Base-by-base conservation (phyloP, 306 rosid genomes). In the Quercus gilva region DNA sequence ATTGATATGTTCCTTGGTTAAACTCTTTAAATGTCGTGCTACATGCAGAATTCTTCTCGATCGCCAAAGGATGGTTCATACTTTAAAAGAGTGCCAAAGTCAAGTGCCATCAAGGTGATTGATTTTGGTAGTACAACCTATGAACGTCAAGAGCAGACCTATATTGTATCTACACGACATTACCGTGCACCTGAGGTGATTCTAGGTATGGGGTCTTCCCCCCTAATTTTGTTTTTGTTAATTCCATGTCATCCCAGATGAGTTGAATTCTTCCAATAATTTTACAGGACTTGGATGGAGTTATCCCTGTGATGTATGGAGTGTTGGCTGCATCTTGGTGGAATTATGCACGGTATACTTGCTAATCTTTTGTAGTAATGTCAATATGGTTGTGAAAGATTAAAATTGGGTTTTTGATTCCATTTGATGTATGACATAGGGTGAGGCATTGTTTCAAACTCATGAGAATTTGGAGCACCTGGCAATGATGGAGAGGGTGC, bases 111-210 rank as follows among this genome's bases (percentile, higher is more conserved):
- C 4, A 95, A 95, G 88, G 99, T 95, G 55, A 95, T 95, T 83
- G 99, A 95, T 86, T 95, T 95, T 90, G 99, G 99, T 2, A 95
- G 99, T 83, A 93, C 99, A 53, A 95, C 96, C 4, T 93, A 93
- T 79, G 94, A 90, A 82, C 87, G 96, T 69, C 91, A 86, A 60
- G 96, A 93, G 80, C 99, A 91, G 79, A 91, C 67, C 63, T 95
- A 95, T 81, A 93, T 95, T 79, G 99, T 95, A 3, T 95, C 99
- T 69, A 95, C 99, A 0, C 91, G 99, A 17, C 99, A 95, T 85
- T 95, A 95, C 67, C 91, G 99, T 45, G 99, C 98, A 25, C 99
- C 99, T 5, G 99, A 95, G 88, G 99, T 95, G 77, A 93, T 95
- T 28, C 93, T 95, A 76, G 99, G 99, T 92, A 79, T 81, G 74